A percentile compares a stretch with the other conserved stretches of the same genome.
phyloP scores from a whole-genome alignment of 345 rosid species.

The sweet orange (Citrus sinensis) region DVS_A1.0 CM039167.1:2599001-2599500 shows the following conservation, averaged over 20 bases:
- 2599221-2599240: not conserved
- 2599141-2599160: not conserved
- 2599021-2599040: too few species aligned
- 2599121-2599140: not conserved
- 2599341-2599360: fast-evolving
- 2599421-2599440: fast-evolving
- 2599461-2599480: fast-evolving
- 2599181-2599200: not conserved
- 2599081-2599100: too few species aligned
- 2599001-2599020: too few species aligned
- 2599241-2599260: not conserved
- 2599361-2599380: too few species aligned
- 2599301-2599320: fast-evolving
- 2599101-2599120: too few species aligned
- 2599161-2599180: not conserved
- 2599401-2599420: fast-evolving
- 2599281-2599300: too few species aligned
- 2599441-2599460: fast-evolving
- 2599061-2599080: too few species aligned
- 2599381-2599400: fast-evolving
- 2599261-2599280: too few species aligned
- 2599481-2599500: fast-evolving
- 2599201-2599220: not conserved
- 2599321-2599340: too few species aligned
- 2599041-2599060: too few species aligned